Conservation (phyloP, 495 filamentous ascomycete genomes). For the Penicillium manginii region DNA sequence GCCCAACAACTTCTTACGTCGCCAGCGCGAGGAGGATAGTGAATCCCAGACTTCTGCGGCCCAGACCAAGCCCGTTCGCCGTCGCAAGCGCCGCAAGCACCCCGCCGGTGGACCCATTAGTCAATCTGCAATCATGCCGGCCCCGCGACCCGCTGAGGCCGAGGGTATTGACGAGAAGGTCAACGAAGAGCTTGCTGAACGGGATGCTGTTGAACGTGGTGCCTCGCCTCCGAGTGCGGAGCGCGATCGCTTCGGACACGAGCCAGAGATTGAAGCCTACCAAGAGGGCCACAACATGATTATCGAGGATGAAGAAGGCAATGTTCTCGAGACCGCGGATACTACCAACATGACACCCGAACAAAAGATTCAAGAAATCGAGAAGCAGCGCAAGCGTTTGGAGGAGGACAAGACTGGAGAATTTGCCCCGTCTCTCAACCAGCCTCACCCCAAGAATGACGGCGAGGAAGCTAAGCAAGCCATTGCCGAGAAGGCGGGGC, state of each 20-base stretch:
- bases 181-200: conserved; percentile 41
- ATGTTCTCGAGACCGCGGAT: conserved; percentile 68
- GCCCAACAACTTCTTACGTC: conserved; percentile 80
- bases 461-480: conserved; percentile 47
- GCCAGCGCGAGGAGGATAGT: conserved; percentile 73
- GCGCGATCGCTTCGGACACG: conserved; percentile 39
- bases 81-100: conserved; percentile 67
- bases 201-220: conserved; percentile 38
- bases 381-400: conserved; percentile 62
- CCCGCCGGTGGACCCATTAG: conserved; percentile 84
- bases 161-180: conserved; percentile 23
- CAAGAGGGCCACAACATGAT: conserved; percentile 83
- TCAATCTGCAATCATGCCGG: conserved; percentile 86
- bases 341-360: conserved; percentile 43
- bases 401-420: conserved; percentile 56
- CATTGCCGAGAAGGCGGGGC: conserved; percentile 32
- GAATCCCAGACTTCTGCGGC: conserved; percentile 41
- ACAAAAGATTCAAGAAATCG: conserved; percentile 56
- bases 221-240: conserved; percentile 36
- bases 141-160: conserved; percentile 18
- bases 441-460: conserved; percentile 50
- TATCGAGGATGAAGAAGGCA: conserved; percentile 85
- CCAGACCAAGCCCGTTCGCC: conserved; percentile 58
- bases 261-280: conserved; percentile 64
- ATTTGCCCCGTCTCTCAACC: conserved; percentile 41